These are phyloP conservation scores for Smithsoniella earleae DNA, from an alignment of 163 green algal species.

Conservation along the genomic window DNA sequence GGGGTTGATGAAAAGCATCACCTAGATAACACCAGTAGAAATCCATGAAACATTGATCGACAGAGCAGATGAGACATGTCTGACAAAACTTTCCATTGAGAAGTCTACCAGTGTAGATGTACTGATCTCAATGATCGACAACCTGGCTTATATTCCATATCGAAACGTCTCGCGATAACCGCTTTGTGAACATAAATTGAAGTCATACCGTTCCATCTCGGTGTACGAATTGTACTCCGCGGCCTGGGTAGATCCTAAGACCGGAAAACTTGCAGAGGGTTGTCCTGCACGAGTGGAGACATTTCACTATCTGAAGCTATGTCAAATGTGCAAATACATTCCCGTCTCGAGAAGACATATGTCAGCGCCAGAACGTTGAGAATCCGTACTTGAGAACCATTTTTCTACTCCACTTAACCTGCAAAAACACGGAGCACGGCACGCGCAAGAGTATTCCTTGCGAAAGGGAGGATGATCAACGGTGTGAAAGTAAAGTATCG, in stretches of 20 bases:
- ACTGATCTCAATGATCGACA: neutral
- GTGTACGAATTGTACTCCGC: constrained; percentile 43
- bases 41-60: neutral
- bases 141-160: neutral
- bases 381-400: too few relatives aligned
- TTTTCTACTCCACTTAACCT: too few relatives aligned
- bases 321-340: too few relatives aligned
- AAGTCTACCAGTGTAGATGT: neutral
- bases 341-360: too few relatives aligned
- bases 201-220: constrained; percentile 11
- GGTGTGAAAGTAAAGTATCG: too few relatives aligned
- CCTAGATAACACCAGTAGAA: constrained; percentile 31
- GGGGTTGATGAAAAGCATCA: constrained; percentile 51
- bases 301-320: too few relatives aligned
- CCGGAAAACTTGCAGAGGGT: constrained; percentile 54
- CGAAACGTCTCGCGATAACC: neutral
- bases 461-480: too few relatives aligned
- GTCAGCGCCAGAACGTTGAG: too few relatives aligned
- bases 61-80: neutral
- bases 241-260: constrained; percentile 51
- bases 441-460: too few relatives aligned
- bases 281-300: constrained; percentile 44
- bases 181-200: too few relatives aligned
- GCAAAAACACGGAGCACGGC: too few relatives aligned
- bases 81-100: neutral